A percentile compares a stretch with the other conserved stretches of the same genome.
phyloP scores from a whole-genome alignment of 2,329 filamentous ascomycete genomes.

The Colletotrichum coccodes region DNA sequence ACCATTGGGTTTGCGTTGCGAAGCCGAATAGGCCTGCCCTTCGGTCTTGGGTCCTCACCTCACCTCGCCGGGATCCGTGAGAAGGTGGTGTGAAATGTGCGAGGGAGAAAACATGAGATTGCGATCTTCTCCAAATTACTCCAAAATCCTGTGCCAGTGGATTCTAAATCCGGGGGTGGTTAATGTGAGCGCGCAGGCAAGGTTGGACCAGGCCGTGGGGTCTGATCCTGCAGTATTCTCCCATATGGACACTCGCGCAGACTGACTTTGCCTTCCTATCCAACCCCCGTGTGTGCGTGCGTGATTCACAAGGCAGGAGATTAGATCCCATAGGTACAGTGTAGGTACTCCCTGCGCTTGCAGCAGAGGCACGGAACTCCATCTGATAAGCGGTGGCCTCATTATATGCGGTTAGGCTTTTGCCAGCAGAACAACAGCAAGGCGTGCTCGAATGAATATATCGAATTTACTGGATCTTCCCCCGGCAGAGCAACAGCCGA shows the following conservation, averaged over 20 bases:
- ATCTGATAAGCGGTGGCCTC: slow-evolving; percentile 20
- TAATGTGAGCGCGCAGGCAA: neutral
- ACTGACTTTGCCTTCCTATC: neutral
- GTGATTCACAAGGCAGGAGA: neutral
- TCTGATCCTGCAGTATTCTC: neutral
- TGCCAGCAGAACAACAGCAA: neutral
- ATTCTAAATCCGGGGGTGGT: slow-evolving; percentile 10
- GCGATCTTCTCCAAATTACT: neutral
- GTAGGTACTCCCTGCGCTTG: slow-evolving; percentile 2
- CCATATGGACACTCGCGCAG: neutral
- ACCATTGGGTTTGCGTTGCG: slow-evolving; percentile 10
- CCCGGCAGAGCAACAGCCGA: neutral
- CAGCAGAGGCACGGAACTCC: slow-evolving; percentile 1
- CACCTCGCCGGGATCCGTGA: neutral
- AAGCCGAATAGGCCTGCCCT: slow-evolving; percentile 10
- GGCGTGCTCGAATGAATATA: neutral
- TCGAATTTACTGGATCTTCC: neutral
- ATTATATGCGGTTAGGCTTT: neutral
- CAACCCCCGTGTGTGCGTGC: neutral
- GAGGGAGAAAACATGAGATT: slow-evolving; percentile 13
- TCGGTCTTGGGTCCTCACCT: neutral
- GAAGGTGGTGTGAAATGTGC: neutral
- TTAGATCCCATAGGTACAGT: neutral
- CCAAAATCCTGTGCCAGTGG: neutral
- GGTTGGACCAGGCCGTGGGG: slow-evolving; percentile 5